phyloP scores from a whole-genome alignment of 768 basidiomycete genomes.

The Lactifluus rugatus region DNA sequence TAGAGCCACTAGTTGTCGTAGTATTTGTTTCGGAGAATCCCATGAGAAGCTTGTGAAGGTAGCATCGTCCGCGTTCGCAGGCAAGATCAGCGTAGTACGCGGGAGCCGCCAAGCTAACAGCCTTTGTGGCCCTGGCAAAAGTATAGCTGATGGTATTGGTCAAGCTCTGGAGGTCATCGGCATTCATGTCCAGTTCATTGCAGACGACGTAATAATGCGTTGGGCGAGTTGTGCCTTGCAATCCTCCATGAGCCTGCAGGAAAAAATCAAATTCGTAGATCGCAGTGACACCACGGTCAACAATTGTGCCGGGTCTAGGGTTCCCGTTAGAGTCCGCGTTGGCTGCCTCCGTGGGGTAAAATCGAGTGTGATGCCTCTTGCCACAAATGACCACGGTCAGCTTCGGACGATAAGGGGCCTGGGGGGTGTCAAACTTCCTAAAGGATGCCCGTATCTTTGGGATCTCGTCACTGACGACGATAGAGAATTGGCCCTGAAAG shows the following conservation, averaged over 20 bases:
- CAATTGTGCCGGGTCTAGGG: conserved; percentile 43
- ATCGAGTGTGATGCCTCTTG: conserved; percentile 50
- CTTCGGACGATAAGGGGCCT: conserved; percentile 34
- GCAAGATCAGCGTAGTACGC: conserved; percentile 41
- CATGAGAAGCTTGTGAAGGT: conserved; percentile 39
- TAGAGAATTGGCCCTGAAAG: conserved; percentile 38
- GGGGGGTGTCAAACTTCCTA: conserved; percentile 29
- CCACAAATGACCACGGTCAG: conserved; percentile 47
- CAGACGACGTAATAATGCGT: conserved; percentile 49
- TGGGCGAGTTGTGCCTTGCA: conserved; percentile 40
- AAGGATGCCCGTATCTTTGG: conserved; percentile 37
- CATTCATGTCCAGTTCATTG: conserved; percentile 41
- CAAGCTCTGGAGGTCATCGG: conserved; percentile 45
- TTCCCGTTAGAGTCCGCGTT: conserved; percentile 39
- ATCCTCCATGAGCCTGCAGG: conserved; percentile 41
- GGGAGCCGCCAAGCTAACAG: conserved; percentile 36
- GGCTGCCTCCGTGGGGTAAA: conserved; percentile 39
- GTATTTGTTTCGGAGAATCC: conserved; percentile 29
- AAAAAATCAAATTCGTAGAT: conserved; percentile 49
- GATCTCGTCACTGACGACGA: conserved; percentile 35
- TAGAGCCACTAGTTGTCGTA: conserved; percentile 29
- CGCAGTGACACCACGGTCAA: conserved; percentile 45
- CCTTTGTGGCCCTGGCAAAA: conserved; percentile 51
- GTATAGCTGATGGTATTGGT: conserved; percentile 46
- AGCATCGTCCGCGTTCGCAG: conserved; percentile 46